Percentiles rank a stretch among this genome's conserved stretches.
Conservation (phyloP, 805 yeast species). For the Monosporozyma servazzii region DNA sequence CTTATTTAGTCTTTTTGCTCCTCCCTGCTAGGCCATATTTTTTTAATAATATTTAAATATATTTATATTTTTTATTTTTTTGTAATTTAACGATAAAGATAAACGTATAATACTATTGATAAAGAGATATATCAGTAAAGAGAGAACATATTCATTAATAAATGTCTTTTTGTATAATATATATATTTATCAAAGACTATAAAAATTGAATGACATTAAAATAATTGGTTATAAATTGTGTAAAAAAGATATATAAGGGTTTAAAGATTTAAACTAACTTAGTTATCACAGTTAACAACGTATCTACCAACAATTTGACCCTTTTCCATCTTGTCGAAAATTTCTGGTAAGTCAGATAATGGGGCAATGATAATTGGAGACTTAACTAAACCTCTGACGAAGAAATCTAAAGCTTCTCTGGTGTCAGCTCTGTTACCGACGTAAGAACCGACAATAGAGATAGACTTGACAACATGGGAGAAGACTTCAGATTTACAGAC, state of each 20-base stretch:
- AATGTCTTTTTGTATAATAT: not conserved
- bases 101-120: too few species aligned
- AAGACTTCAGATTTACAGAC: slow-evolving; percentile 39
- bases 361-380: slow-evolving; percentile 72
- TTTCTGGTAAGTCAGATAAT: slow-evolving; percentile 56
- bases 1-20: too few species aligned
- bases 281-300: slow-evolving; percentile 70
- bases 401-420: slow-evolving; percentile 66
- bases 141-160: slow-evolving; percentile 1
- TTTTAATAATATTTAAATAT: too few species aligned
- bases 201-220: slow-evolving; percentile 1
- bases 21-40: too few species aligned
- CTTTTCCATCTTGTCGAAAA: slow-evolving; percentile 69
- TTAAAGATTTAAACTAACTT: slow-evolving; percentile 16
- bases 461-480: slow-evolving; percentile 41
- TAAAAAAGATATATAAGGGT: slow-evolving; percentile 1
- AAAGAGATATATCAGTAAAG: not conserved
- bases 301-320: slow-evolving; percentile 83
- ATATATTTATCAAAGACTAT: not conserved
- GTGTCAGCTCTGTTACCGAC: slow-evolving; percentile 45
- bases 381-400: slow-evolving; percentile 58
- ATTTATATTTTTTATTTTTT: too few species aligned
- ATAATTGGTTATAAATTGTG: not conserved
- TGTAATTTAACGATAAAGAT: too few species aligned
- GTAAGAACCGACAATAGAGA: slow-evolving; percentile 40